Evolutionary conservation across 495 filamentous ascomycete genomes (phyloP).

Genomic region (Lophium mytilinum): DNA sequence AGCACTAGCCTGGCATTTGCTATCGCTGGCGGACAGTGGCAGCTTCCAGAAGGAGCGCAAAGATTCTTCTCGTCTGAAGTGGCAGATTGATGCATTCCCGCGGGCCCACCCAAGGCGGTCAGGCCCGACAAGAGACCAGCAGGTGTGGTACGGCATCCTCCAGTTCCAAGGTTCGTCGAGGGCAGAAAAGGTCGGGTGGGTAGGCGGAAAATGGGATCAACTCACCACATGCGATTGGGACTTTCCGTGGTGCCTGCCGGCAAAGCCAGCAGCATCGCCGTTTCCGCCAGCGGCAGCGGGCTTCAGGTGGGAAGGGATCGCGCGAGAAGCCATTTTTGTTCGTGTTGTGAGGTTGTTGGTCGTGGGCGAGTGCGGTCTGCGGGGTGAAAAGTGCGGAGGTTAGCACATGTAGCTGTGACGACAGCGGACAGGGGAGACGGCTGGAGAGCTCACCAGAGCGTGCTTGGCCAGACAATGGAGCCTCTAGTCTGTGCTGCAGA

Average conservation of each 20-base stretch:
- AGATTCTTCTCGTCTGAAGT: too few species aligned
- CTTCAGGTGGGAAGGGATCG: constrained; percentile 76
- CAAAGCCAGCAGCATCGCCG: constrained; percentile 38
- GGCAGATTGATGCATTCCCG: too few species aligned
- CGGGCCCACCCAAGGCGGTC: too few species aligned
- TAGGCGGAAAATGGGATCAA: constrained; percentile 25
- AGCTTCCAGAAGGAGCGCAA: too few species aligned
- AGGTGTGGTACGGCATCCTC: too few species aligned
- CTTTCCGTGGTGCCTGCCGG: constrained; percentile 83
- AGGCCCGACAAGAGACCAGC: too few species aligned
- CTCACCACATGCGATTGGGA: constrained; percentile 92
- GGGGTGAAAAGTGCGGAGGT: not conserved
- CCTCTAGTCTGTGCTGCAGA: not conserved
- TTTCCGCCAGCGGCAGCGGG: constrained; percentile 48
- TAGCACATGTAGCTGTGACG: constrained; percentile 1
- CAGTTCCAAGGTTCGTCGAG: too few species aligned
- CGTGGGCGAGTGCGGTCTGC: not conserved
- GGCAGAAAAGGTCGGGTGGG: not conserved
- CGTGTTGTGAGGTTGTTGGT: too few species aligned
- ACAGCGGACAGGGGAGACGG: constrained; percentile 1
- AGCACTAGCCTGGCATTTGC: too few species aligned
- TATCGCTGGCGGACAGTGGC: too few species aligned
- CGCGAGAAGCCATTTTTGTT: constrained; percentile 66
- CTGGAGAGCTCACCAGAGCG: not conserved
- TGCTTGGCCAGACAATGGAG: constrained; percentile 1